Conservation (phyloP, 2,329 filamentous ascomycete genomes). For the Ceratocystis albifundus region DNA sequence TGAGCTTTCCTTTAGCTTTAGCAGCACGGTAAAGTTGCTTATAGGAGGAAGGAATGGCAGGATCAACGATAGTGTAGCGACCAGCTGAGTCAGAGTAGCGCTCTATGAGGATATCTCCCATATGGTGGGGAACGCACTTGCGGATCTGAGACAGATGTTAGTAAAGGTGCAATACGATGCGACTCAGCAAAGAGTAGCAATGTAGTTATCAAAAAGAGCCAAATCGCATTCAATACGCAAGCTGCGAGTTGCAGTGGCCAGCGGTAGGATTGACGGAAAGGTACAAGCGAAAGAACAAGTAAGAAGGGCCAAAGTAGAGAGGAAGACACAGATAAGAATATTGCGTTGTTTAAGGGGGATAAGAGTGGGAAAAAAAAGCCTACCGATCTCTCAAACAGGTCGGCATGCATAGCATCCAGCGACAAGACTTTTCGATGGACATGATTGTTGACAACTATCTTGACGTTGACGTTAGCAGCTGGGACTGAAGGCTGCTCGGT, state of each 20-base stretch:
- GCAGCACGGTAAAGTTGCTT: constrained; percentile 94
- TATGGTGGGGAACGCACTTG: constrained; percentile 51
- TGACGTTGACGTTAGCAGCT: constrained; percentile 8
- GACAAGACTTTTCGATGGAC: constrained; percentile 6
- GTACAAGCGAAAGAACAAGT: neutral
- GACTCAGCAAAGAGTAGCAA: constrained; percentile 24
- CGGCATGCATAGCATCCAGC: constrained; percentile 37
- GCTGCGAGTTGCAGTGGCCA: too few species aligned
- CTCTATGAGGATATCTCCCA: constrained; percentile 54
- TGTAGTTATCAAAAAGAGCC: too few species aligned
- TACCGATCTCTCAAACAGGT: constrained; percentile 73
- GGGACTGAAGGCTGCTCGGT: neutral
- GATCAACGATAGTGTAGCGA: constrained; percentile 39
- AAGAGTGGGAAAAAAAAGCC: constrained; percentile 32
- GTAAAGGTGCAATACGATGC: too few species aligned
- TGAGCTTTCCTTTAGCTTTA: constrained; percentile 96
- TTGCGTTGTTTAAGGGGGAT: neutral
- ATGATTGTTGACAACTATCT: neutral
- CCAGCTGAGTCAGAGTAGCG: constrained; percentile 90
- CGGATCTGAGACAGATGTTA: constrained; percentile 47
- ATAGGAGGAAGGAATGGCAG: constrained; percentile 44
- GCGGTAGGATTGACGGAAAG: neutral
- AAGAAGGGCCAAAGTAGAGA: neutral
- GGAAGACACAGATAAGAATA: neutral
- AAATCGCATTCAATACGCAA: too few species aligned